Base-by-base conservation (phyloP, 768 basidiomycete genomes). In the Royoungia palumana region DNA sequence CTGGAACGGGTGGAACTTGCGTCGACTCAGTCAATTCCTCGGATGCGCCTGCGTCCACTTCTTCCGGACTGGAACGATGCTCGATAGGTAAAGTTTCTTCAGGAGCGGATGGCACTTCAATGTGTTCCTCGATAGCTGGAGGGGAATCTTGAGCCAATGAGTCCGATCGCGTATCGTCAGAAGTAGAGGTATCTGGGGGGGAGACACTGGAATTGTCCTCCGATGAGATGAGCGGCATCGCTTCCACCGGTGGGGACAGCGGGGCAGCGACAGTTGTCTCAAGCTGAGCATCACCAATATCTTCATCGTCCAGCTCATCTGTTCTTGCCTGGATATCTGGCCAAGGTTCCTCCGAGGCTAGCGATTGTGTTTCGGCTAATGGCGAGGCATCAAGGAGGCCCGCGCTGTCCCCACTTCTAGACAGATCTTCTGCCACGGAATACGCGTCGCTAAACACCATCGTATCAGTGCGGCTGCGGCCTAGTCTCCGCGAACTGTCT, bases 381-480 rank as follows among this genome's bases (percentile, higher is more conserved):
- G 51, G 56, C 3, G 59, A 53, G 16, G 43, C 34, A 35, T 22
- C 47, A 11, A 61, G 55, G 24, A 60, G 46, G 44, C 28, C 25
- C 5, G 6, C 22, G 20, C 24, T 45, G 24, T 56, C 53, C 9
- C 54, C 63, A 32, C 28, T 27, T 42, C 51, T 65, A 21, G 69
- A 62, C 11, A 74, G 48, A 46, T 77, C 76, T 41, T 76, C 76
- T 10, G 62, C 63, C 41, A 73, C 51, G 43, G 43, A 68, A 34
- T 55, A 68, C 0, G 60, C 70, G 50, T 78, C 76, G 58, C 77
- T 80, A 54, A 80, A 77, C 19, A 88, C 77, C 87, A 89, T 88
- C 3, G 86, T 89, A 54, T 87, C 85, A 9, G 86, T 87, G 52
- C 85, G 71, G 51, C 64, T 76, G 27, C 85, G 71, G 2, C 83